Conservation (phyloP, 2,329 filamentous ascomycete genomes). For the Pestalotiopsis sp. region DNA sequence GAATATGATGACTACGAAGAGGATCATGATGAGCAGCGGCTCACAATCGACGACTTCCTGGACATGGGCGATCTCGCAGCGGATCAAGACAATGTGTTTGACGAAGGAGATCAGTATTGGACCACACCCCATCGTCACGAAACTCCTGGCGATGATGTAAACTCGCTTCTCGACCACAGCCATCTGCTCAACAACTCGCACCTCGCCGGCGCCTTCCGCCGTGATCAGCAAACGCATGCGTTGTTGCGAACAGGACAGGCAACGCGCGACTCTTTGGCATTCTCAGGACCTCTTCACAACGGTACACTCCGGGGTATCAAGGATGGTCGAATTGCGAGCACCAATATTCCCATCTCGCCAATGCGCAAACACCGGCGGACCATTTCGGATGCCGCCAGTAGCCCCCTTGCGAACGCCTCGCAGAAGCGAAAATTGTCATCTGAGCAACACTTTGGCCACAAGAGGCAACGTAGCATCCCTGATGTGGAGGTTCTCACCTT, state of each 20-base stretch:
- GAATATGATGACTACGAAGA: constrained; percentile 53
- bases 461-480: constrained; percentile 61
- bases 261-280: constrained; percentile 63
- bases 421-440: constrained; percentile 59
- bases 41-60: constrained; percentile 75
- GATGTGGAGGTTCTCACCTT: constrained; percentile 45
- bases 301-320: constrained; percentile 66
- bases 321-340: constrained; percentile 66
- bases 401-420: constrained; percentile 50
- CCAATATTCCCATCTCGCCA: constrained; percentile 70
- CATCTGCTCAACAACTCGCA: constrained; percentile 69
- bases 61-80: constrained; percentile 64
- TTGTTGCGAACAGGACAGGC: constrained; percentile 63
- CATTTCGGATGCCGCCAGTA: constrained; percentile 47
- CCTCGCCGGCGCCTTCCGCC: constrained; percentile 78
- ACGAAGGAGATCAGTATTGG: constrained; percentile 47
- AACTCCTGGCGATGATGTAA: constrained; percentile 50
- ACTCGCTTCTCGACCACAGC: constrained; percentile 54
- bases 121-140: constrained; percentile 54
- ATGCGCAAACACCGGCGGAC: constrained; percentile 58
- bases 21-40: constrained; percentile 65
- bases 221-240: constrained; percentile 64
- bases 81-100: constrained; percentile 46
- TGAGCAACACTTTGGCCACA: constrained; percentile 48
- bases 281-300: constrained; percentile 62